A percentile compares a stretch with the other conserved stretches of the same genome.
Evolutionary conservation across 179 eudicot species (phyloP).

Genomic region (Amaranthus tricolor): DNA sequence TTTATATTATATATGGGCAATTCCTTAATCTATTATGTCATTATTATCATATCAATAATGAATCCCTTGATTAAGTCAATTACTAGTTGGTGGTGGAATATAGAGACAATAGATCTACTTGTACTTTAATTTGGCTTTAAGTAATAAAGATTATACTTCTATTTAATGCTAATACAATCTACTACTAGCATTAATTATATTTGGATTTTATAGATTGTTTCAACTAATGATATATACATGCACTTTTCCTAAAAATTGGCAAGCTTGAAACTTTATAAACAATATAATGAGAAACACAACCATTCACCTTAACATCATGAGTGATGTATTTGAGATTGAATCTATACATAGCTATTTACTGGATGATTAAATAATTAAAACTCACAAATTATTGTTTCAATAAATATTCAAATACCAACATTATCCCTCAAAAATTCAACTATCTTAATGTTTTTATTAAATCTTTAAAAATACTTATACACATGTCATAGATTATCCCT

Average conservation of each 20-base stretch:
- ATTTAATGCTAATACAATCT: too few relatives aligned
- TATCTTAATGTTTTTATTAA: not conserved
- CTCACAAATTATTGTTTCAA: slow-evolving; percentile 7
- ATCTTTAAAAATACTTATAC: not conserved
- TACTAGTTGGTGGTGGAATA: not conserved
- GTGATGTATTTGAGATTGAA: not conserved
- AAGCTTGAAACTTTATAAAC: not conserved
- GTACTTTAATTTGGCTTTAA: not conserved
- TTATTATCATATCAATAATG: too few relatives aligned
- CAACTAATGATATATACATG: not conserved
- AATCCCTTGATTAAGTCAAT: not conserved
- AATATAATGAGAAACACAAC: not conserved
- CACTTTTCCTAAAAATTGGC: not conserved
- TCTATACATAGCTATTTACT: not conserved
- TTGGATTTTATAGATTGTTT: not conserved
- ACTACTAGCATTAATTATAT: not conserved
- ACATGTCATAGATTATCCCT: not conserved
- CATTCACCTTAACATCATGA: not conserved
- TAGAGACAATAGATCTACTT: slow-evolving; percentile 1
- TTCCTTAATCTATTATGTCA: not conserved
- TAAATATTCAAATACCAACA: slow-evolving; percentile 1
- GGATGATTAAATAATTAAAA: not conserved
- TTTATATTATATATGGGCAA: not conserved
- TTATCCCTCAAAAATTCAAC: not conserved
- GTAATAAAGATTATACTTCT: not conserved